phyloP scores from a whole-genome alignment of 805 yeast genomes.

The Kodamaea neixiangensis region DNA sequence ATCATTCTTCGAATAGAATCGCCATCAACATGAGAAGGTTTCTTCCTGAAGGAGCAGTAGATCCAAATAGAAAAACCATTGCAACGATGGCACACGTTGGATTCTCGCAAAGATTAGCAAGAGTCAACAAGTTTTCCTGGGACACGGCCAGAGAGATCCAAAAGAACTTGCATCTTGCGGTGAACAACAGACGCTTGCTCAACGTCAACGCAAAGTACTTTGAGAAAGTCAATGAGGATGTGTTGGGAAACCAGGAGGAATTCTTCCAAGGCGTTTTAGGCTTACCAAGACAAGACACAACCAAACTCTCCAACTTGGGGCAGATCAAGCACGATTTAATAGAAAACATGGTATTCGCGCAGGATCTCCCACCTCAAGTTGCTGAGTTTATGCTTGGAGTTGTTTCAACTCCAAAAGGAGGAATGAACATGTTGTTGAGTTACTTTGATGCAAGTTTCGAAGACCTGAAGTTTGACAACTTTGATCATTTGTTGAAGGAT shows the following conservation, averaged over 20 bases:
- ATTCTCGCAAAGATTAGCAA: constrained; percentile 30
- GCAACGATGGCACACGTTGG: constrained; percentile 39
- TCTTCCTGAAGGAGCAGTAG: constrained; percentile 17
- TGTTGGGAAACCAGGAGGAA: constrained; percentile 16
- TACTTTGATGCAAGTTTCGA: constrained; percentile 29
- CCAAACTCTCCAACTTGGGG: constrained; percentile 20
- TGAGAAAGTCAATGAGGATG: constrained; percentile 14
- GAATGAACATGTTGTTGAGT: constrained; percentile 9
- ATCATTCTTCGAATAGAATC: constrained; percentile 25
- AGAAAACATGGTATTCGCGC: constrained; percentile 9
- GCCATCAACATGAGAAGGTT: constrained; percentile 38
- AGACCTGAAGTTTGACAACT: constrained; percentile 15
- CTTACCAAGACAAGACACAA: constrained; percentile 29
- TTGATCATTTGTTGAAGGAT: constrained; percentile 22
- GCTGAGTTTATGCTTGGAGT: constrained; percentile 5
- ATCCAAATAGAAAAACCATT: constrained; percentile 21
- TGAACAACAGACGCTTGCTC: constrained; percentile 25
- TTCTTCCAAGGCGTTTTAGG: constrained; percentile 27
- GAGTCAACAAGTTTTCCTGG: constrained; percentile 35
- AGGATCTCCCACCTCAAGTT: constrained; percentile 13
- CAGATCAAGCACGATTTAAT: constrained; percentile 1
- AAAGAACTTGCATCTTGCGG: constrained; percentile 10
- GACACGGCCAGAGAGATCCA: constrained; percentile 24
- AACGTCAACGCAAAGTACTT: constrained; percentile 22
- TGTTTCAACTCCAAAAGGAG: constrained; percentile 6